Percentiles rank a stretch among this genome's conserved stretches.
Conservation (phyloP, 192 early-diverging fungal genomes). For the Backusella macrospora region DNA sequence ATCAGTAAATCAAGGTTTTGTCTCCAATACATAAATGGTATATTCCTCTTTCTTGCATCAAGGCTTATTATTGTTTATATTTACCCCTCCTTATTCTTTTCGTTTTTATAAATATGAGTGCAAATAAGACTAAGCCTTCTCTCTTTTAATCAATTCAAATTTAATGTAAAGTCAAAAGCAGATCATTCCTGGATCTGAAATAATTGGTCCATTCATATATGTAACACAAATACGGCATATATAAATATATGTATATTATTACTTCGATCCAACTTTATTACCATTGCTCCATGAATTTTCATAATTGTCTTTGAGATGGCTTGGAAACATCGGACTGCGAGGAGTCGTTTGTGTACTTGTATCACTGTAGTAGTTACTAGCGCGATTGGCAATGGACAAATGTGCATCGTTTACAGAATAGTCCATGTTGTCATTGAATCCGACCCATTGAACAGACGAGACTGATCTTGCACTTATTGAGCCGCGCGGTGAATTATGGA, state of each 20-base stretch:
- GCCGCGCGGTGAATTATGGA: neutral
- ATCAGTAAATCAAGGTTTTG: too few species aligned
- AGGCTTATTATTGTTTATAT: too few species aligned
- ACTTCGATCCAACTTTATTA: too few species aligned
- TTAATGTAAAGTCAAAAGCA: neutral
- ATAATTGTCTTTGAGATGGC: neutral
- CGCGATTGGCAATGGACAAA: constrained; percentile 5
- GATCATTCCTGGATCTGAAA: neutral
- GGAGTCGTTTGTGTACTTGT: constrained; percentile 3
- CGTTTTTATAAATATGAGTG: neutral
- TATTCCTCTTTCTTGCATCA: too few species aligned
- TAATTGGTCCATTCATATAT: neutral
- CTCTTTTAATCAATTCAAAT: neutral
- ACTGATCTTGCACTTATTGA: constrained; percentile 11
- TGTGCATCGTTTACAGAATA: constrained; percentile 1
- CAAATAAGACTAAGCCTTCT: neutral
- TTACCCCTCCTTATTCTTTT: neutral
- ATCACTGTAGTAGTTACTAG: neutral
- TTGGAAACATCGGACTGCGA: constrained; percentile 10
- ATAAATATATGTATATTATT: too few species aligned
- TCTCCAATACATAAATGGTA: too few species aligned
- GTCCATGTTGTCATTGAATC: constrained; percentile 27
- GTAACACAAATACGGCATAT: too few species aligned
- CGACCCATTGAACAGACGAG: constrained; percentile 19
- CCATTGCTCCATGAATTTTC: neutral